Conservation (phyloP, 202 grass and related monocot genomes). For the Schoenoplectus tabernaemontani region DNA sequence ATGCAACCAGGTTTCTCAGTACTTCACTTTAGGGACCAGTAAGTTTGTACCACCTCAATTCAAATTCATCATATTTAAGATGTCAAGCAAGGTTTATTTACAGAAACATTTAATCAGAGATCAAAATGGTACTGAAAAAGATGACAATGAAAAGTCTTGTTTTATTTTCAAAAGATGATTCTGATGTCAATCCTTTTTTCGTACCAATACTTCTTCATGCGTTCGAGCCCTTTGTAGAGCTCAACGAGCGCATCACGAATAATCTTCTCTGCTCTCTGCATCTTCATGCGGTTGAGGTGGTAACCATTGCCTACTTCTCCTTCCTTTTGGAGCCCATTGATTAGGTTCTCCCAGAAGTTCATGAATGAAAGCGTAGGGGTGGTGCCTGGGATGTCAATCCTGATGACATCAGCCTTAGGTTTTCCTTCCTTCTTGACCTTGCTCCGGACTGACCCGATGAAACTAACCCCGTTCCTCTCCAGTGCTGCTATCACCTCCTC, state of each 20-base stretch:
- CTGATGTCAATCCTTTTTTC: not conserved
- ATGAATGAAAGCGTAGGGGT: constrained; percentile 46
- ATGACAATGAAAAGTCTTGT: not conserved
- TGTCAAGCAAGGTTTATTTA: no score
- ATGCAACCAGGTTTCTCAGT: not conserved
- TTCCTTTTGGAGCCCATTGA: constrained; percentile 72
- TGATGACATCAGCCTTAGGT: constrained; percentile 30
- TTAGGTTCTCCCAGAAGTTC: constrained; percentile 79
- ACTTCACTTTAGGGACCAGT: not conserved
- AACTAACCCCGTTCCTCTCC: constrained; percentile 74
- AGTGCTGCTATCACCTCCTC: constrained; percentile 89
- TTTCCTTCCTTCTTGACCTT: constrained; percentile 56
- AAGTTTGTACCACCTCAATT: not conserved
- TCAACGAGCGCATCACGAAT: constrained; percentile 64
- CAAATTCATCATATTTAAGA: not conserved
- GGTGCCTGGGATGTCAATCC: constrained; percentile 86
- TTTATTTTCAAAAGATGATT: not conserved
- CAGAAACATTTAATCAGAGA: no score
- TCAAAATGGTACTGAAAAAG: no score
- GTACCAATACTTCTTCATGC: constrained; percentile 83
- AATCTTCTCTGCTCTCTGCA: constrained; percentile 92
- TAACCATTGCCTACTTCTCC: constrained; percentile 31
- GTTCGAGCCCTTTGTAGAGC: constrained; percentile 61
- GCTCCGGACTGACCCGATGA: constrained; percentile 34
- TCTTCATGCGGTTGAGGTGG: constrained; percentile 16